Evolutionary conservation across 2,329 filamentous ascomycete genomes (phyloP).

Genomic region (Lithohypha guttulata): DNA sequence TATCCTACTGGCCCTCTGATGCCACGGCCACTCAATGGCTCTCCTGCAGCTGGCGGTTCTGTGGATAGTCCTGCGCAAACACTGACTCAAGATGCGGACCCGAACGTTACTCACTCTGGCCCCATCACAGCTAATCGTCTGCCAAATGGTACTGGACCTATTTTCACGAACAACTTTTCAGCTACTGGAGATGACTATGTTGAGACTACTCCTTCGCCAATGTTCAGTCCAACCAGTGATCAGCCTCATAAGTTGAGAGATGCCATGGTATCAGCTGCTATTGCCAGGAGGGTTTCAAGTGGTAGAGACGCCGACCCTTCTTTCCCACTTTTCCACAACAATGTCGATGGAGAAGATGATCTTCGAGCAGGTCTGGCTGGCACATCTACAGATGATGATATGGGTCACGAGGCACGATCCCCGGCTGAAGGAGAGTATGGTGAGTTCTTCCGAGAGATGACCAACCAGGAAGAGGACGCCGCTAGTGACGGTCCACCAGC

Average conservation of each 20-base stretch:
- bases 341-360: conserved; percentile 22
- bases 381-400: conserved; percentile 27
- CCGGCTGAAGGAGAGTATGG: conserved; percentile 22
- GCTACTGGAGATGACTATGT: conserved; percentile 31
- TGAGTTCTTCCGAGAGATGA: conserved; percentile 38
- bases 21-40: conserved; percentile 16
- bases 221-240: conserved; percentile 33
- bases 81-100: conserved; percentile 15
- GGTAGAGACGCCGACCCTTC: conserved; percentile 26
- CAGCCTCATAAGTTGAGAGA: conserved; percentile 14
- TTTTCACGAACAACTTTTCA: conserved; percentile 23
- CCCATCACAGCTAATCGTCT: no score
- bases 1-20: conserved; percentile 17
- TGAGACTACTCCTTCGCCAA: conserved; percentile 30
- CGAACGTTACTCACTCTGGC: no score
- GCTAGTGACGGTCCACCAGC: conserved; percentile 16
- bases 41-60: conserved; percentile 22
- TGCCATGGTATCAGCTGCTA: conserved; percentile 16
- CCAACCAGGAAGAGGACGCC: conserved; percentile 33
- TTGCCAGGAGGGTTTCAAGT: conserved; percentile 2
- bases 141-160: conserved; percentile 10
- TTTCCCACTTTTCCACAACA: conserved; percentile 18
- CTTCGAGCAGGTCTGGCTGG: conserved; percentile 22
- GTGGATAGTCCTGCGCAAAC: conserved; percentile 23
- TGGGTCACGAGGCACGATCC: conserved; percentile 26